Conservation (phyloP, 345 rosid genomes). For the Cardiospermum halicacabum region DNA sequence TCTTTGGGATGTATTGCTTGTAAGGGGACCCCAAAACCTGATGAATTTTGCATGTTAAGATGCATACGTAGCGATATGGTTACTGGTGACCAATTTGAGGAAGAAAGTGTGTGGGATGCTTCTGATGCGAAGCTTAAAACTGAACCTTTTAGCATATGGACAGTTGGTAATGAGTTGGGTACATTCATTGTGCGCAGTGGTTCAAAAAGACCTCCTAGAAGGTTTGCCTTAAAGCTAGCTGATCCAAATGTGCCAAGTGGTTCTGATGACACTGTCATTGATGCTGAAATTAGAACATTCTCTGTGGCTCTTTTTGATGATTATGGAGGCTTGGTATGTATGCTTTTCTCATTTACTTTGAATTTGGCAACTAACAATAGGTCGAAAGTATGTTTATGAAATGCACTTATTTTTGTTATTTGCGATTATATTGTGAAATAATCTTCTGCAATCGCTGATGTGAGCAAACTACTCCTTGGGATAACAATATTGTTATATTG, state of each 20-base stretch:
- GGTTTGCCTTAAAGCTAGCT: slow-evolving; percentile 89
- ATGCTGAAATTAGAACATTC: slow-evolving; percentile 70
- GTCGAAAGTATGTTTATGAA: neutral
- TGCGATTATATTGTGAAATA: neutral
- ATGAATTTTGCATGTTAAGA: slow-evolving; percentile 59
- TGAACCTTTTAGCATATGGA: slow-evolving; percentile 90
- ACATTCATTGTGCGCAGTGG: slow-evolving; percentile 82
- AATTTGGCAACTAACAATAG: neutral
- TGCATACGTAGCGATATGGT: slow-evolving; percentile 89
- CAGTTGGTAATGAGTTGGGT: slow-evolving; percentile 64
- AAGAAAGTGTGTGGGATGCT: slow-evolving; percentile 92
- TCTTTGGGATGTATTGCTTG: slow-evolving; percentile 86
- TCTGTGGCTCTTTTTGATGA: slow-evolving; percentile 95
- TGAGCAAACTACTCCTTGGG: neutral
- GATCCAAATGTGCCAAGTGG: slow-evolving; percentile 54
- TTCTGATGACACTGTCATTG: slow-evolving; percentile 67
- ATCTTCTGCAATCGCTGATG: neutral
- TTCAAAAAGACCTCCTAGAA: slow-evolving; percentile 80
- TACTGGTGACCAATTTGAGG: slow-evolving; percentile 69
- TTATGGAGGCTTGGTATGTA: slow-evolving; percentile 91
- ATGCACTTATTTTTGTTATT: neutral
- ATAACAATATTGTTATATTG: neutral
- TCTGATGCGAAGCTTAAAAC: slow-evolving; percentile 50
- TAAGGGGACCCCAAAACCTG: slow-evolving; percentile 63
- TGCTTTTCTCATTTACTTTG: neutral